Evolutionary conservation across 2,329 filamentous ascomycete species (phyloP), one percentile per base, ranked within the genome.

Genomic region (Apiospora pterosperma): DNA sequence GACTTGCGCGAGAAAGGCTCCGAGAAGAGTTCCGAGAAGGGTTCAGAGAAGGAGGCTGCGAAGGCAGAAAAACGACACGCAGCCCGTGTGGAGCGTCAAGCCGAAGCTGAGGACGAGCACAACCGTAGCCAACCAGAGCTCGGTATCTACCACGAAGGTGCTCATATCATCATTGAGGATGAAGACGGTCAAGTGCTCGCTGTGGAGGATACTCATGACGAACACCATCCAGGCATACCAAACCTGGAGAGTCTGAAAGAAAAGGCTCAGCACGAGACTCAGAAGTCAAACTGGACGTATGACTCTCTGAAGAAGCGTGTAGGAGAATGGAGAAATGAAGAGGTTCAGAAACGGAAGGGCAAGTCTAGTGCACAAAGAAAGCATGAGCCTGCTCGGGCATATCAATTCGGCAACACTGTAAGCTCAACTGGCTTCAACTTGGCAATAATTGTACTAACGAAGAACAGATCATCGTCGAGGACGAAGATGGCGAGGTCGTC

Each of bases 401-500:
- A 94, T 74, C 92, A 94, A 69, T 95, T 93, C 72, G 92, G 92
- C 67, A 94, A 92, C 74, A 94, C 85, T 52, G 87, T 88, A 81
- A 76, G 85, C 76, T 58, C 52, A 11, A 42, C 55, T 39, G 5
- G 48, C 10, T 12, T 14, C 16, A 28, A 59, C 31, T 38, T 36
- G 25, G 3, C n/a, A 10, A 11, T 5, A 11, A 25, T 7, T 55
- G 28, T 55, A 4, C 48, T 55, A 34, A 55, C 48, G 5, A 5
- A 8, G n/a, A 19, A 62, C 21, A 92, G 80, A 92, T 96, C 68
- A 95, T 96, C 74, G 91, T 96, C 19, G 92, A 96, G 78, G 92
- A 96, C 67, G 90, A 92, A 75, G 90, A 94, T 70, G 92, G 92
- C 52, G 92, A 96, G 75, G 92, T 96, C 36, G 86, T 96, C 74